Base-by-base conservation (phyloP, 1,284 basidiomycete species). In the Blastosporella zonata region DNA sequence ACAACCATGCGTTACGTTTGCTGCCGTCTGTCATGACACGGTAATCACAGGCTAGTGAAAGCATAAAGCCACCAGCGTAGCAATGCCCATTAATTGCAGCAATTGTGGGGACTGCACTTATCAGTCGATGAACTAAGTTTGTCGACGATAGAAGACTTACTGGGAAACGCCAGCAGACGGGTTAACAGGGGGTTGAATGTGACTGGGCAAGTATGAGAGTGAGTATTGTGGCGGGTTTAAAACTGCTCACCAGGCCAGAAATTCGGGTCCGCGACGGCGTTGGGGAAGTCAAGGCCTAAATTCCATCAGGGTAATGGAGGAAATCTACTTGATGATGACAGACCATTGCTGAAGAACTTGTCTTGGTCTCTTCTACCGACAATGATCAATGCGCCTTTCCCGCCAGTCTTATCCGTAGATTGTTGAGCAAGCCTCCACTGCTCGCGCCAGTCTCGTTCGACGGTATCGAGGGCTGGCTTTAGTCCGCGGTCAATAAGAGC, bases 41-140 rank as follows among this genome's bases (percentile, higher is more conserved):
- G 68, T 92, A 96, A 66, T 97, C 94, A 65, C 93, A 96, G 3
- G 78, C 78, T 43, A 95, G 69, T 1, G 89, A 79, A 18, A 96
- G 71, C 59, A 92, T 82, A 63, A 92, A 84, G 13, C 84, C 94
- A 9, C 78, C 94, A 2, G 94, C 94, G 64, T 93, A 97, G 49
- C 85, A 87, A 62, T 97, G 94, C 0, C 94, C 94, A 62, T 95
- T 96, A 60, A 97, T 82, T 2, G 91, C 90, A 23, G 91, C 90
- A 53, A 97, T 79, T 3, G 86, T 90, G 0, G 88, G 87, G 43
- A 90, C 87, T 90, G 21, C 3, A 13, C 7, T 10, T 18, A 13
- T 20, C 9, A 42, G 23, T 44, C 2, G 21, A 37, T 18, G 9
- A 18, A 53, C 13, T 12, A 39, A 39, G 49, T 55, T 7, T 38